Conservation (phyloP, 1,139 yeast genomes). For the Spencermartinsiella ligniputridi region DNA sequence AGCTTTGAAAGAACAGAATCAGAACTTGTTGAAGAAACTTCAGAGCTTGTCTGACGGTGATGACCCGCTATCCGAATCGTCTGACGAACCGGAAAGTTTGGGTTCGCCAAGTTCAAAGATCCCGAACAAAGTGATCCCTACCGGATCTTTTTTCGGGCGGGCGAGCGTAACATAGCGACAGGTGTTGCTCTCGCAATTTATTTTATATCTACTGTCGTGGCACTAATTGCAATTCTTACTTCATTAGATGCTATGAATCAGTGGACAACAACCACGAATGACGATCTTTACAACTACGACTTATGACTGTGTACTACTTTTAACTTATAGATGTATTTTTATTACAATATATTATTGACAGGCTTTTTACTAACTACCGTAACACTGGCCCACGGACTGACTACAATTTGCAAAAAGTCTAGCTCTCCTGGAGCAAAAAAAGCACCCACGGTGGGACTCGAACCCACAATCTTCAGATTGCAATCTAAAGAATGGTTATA, state of each 20-base stretch:
- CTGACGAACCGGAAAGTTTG: background rate
- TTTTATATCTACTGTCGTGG: slow-evolving; percentile 14
- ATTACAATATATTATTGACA: no score
- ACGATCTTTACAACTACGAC: no score
- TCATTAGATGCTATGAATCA: background rate
- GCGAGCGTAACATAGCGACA: slow-evolving; percentile 22
- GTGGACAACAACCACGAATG: no score
- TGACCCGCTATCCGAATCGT: background rate
- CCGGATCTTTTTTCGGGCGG: slow-evolving; percentile 19
- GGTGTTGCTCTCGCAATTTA: slow-evolving; percentile 21
- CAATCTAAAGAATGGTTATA: slow-evolving; percentile 22
- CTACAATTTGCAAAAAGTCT: no score
- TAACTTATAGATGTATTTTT: no score
- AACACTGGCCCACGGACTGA: no score
- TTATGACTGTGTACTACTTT: no score
- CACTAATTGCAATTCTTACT: slow-evolving; percentile 5
- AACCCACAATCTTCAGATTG: slow-evolving; percentile 55
- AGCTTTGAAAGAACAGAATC: slow-evolving; percentile 6
- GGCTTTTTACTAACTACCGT: no score
- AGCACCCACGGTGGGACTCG: slow-evolving; percentile 56
- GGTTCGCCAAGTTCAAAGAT: slow-evolving; percentile 3
- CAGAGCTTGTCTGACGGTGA: slow-evolving; percentile 1
- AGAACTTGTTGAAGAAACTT: background rate
- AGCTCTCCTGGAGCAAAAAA: slow-evolving; percentile 7
- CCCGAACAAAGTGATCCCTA: slow-evolving; percentile 2